Conservation (phyloP, 768 basidiomycete species). For the Tylopilus sp. region DNA sequence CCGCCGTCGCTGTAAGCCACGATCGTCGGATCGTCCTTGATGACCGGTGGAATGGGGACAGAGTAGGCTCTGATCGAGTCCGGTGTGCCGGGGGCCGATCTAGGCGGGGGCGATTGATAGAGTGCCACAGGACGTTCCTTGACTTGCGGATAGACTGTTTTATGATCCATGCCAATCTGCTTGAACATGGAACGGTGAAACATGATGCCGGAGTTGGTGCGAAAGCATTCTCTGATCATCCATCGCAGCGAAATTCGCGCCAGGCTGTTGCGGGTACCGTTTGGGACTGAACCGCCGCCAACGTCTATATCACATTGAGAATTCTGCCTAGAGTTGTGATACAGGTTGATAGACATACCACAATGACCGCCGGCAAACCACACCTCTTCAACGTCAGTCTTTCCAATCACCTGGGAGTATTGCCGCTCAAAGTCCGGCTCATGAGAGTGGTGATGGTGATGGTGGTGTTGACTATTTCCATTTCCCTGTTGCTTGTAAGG, state of each 20-base stretch:
- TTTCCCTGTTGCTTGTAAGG: not conserved
- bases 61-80: constrained; percentile 9
- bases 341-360: constrained; percentile 39
- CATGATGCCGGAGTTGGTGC: constrained; percentile 51
- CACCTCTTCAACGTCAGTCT: constrained; percentile 69
- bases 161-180: constrained; percentile 44
- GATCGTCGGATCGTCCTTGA: constrained; percentile 8
- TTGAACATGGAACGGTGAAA: constrained; percentile 47
- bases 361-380: constrained; percentile 80
- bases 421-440: constrained; percentile 38
- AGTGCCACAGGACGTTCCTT: constrained; percentile 39
- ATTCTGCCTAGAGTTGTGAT: not conserved
- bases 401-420: constrained; percentile 34
- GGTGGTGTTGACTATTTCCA: no score
- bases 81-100: constrained; percentile 11
- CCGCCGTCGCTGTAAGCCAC: constrained; percentile 19
- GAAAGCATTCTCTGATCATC: constrained; percentile 72
- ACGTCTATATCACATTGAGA: constrained; percentile 46
- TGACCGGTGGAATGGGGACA: constrained; percentile 15
- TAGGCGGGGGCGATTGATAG: constrained; percentile 21
- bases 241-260: constrained; percentile 73
- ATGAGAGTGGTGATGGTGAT: not conserved
- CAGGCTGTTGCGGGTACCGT: constrained; percentile 55
- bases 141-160: constrained; percentile 44
- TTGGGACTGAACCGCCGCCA: constrained; percentile 66